Evolutionary conservation across 139 green algal species (phyloP).

Genomic region (Deuterostichococcus epilithicus): DNA sequence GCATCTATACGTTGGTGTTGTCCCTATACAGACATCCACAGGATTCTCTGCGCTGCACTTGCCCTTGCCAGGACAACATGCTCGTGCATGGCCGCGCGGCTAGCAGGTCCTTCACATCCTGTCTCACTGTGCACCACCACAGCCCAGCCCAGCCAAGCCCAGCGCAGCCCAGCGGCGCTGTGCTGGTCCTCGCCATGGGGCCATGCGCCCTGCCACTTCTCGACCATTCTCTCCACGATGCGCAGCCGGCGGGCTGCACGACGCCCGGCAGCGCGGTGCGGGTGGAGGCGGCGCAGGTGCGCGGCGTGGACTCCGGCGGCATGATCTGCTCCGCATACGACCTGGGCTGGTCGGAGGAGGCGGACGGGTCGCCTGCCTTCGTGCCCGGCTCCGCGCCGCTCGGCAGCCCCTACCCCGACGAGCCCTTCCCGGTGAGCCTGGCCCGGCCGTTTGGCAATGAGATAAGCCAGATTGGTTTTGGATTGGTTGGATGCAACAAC

Average conservation of each 20-base stretch:
- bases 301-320: slow-evolving; percentile 66
- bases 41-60: neutral
- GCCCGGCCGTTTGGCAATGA: too few species aligned
- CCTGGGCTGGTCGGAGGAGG: slow-evolving; percentile 60
- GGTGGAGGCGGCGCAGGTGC: slow-evolving; percentile 54
- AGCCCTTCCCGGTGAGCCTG: slow-evolving; percentile 38
- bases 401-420: slow-evolving; percentile 39
- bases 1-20: neutral
- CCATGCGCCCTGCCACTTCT: neutral
- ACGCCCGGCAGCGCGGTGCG: slow-evolving; percentile 51
- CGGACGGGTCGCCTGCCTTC: slow-evolving; percentile 44
- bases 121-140: neutral
- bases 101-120: neutral
- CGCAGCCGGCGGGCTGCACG: slow-evolving; percentile 52
- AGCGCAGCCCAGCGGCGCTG: neutral
- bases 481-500: neutral
- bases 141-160: neutral
- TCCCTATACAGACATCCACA: too few species aligned
- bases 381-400: slow-evolving; percentile 35
- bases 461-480: slow-evolving; percentile 6
- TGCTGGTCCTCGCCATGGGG: neutral
- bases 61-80: too few species aligned
- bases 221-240: neutral
- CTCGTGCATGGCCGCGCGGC: neutral
- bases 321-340: slow-evolving; percentile 83